Base-by-base conservation (phyloP, 768 basidiomycete species). In the Tubosaeta brunneosetosa region DNA sequence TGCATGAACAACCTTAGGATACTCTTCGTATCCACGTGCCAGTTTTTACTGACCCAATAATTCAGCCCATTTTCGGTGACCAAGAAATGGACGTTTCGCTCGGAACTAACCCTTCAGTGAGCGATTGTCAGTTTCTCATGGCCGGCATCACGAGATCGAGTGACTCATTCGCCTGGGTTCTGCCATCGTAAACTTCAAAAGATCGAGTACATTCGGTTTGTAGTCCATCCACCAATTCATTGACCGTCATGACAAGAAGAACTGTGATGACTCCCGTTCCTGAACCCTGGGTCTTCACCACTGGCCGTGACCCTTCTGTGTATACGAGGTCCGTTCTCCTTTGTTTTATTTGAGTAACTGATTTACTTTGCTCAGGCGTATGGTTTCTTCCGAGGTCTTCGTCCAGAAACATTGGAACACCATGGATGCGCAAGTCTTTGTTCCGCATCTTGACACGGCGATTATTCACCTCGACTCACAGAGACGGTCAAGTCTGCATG, bases 381-480 rank as follows among this genome's bases (percentile, higher is more conserved):
- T 62, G 49, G 40, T 63, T 8, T 57, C 61, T 14, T 62, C 61
- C 26, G 61, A 63, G 27, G 47, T 53, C 37, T 6, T 25, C 17
- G 34, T 54, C 46, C 61, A 62, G 27, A 50, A 11, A 48, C 1
- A 47, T 37, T 62, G 57, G 57, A 26, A 54, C 29, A 1, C 26
- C 14, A 48, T 36, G 44, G 61, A 60, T 13, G 54, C 47, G 57
- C 27, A 34, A 56, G 61, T 63, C 19, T 19, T 22, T 33, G 2
- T 29, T 47, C 9, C 17, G 1, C 16, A 32, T 8, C 25, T 4
- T n/a, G n/a, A n/a, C n/a, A n/a, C n/a, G n/a, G n/a, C n/a, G n/a
- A n/a, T n/a, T n/a, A n/a, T n/a, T n/a, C n/a, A n/a, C n/a, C 27
- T 19, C 27, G 17, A 7, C 7, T 17, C n/a, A 17, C n/a, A 62